These are phyloP conservation scores for Erodium maritimum DNA, from an alignment of 345 rosid genomes.

Conservation along the genomic window DNA sequence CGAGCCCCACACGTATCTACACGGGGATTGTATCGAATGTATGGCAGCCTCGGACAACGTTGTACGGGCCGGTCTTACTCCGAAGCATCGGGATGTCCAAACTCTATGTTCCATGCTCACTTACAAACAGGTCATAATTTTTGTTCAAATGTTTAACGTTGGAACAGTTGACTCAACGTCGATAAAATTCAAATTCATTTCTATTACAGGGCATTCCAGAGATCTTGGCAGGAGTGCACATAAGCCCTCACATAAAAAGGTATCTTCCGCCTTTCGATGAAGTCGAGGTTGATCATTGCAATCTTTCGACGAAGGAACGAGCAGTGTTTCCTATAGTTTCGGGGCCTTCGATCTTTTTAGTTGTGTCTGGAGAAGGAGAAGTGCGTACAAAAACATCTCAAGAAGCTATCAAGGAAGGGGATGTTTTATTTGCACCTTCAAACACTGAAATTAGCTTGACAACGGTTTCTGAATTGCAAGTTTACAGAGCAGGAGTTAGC, in stretches of 20 bases:
- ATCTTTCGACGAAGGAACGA: conserved; percentile 49
- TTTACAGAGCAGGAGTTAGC: conserved; percentile 85
- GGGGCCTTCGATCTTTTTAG: conserved; percentile 78
- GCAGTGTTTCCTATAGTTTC: conserved; percentile 51
- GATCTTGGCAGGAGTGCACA: conserved; percentile 56
- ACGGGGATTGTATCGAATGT: conserved; percentile 86
- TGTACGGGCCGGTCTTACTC: conserved; percentile 97
- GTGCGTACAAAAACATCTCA: conserved; percentile 23
- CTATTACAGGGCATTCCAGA: conserved; percentile 73
- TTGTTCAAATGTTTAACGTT: background rate
- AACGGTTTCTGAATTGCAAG: conserved; percentile 42
- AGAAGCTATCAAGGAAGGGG: conserved; percentile 44
- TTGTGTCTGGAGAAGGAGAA: conserved; percentile 50
- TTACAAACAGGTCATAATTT: conserved; percentile 58
- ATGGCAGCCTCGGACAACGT: conserved; percentile 99
- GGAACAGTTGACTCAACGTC: background rate
- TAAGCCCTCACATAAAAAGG: conserved; percentile 57
- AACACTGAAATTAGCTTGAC: conserved; percentile 38
- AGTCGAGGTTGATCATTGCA: conserved; percentile 73
- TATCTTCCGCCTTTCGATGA: conserved; percentile 94
- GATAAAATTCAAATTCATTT: background rate
- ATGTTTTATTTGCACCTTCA: conserved; percentile 73
- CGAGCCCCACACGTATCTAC: conserved; percentile 87
- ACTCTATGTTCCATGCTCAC: conserved; percentile 96
- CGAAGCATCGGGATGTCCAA: conserved; percentile 71